A percentile compares a stretch with the other conserved stretches of the same genome.
These are phyloP conservation scores for Quercus agrifolia DNA, from an alignment of 306 rosid species.

Conservation along the genomic window DNA sequence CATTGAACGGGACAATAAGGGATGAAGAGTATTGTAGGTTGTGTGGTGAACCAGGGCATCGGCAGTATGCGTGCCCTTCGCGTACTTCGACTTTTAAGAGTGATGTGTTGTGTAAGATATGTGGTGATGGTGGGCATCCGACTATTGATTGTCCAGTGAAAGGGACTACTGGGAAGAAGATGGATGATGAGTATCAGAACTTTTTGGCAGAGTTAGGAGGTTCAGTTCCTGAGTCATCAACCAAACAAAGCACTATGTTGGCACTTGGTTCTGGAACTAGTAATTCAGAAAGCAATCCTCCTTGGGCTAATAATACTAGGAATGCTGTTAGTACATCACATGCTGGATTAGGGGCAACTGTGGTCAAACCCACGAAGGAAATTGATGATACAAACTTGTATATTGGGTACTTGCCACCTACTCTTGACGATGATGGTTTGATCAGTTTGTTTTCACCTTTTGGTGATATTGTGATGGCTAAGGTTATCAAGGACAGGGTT, in stretches of 20 bases:
- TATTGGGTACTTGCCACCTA: conserved; percentile 93
- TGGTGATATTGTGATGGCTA: conserved; percentile 98
- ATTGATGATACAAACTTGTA: conserved; percentile 93
- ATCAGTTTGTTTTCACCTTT: conserved; percentile 82
- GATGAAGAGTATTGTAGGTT: conserved; percentile 92
- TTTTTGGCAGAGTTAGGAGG: conserved; percentile 91
- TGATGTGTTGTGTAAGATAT: conserved; percentile 84
- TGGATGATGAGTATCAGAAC: conserved; percentile 88
- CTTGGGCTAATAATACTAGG: conserved; percentile 74
- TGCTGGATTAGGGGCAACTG: conserved; percentile 66
- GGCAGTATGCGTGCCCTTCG: conserved; percentile 90
- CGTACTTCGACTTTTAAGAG: conserved; percentile 89
- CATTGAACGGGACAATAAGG: conserved; percentile 94
- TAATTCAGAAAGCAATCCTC: conserved; percentile 73
- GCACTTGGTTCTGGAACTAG: conserved; percentile 64
- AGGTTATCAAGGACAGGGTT: conserved; percentile 83
- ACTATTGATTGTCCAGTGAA: conserved; percentile 97
- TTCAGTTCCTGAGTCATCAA: conserved; percentile 57
- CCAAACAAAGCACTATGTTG: conserved; percentile 36
- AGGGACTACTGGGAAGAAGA: conserved; percentile 69
- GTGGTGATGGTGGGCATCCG: conserved; percentile 99
- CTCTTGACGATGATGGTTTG: conserved; percentile 84
- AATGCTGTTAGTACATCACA: conserved; percentile 39
- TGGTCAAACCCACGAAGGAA: conserved; percentile 68
- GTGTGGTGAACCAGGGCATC: conserved; percentile 98